Base-by-base conservation (phyloP, 305 asterid genomes). In the Euphrasia arctica region DNA sequence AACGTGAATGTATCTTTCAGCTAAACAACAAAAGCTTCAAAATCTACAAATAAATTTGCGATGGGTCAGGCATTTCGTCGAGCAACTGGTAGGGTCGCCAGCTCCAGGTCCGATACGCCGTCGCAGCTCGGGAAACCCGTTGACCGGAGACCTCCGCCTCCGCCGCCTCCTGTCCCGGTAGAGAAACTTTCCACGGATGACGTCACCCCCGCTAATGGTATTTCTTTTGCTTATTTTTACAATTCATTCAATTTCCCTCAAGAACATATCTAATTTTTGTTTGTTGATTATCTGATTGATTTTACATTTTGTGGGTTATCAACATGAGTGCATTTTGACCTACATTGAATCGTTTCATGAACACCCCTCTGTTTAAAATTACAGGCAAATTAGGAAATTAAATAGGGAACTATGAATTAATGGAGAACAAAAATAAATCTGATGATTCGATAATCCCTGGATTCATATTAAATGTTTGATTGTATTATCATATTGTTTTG, bases 31-130 rank as follows among this genome's bases (percentile, higher is more conserved):
- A 12, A 29, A 52, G 50, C 76, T 55, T 25, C 50, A 25, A 52
- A 48, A 57, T 36, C 39, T 15, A 52, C 18, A 52, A 15, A 4
- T 6, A 54, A 9, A 69, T 52, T 66, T 54, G 39, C 64, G 63
- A 89, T 89, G 96, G 96, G 95, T 65, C 96, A 91, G 90, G 90
- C 96, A 80, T 82, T 91, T 77, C 94, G 95, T 77, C 92, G 96
- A 82, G 96, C 95, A 74, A 52, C 85, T 70, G 95, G 96, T 5
- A 83, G 89, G 82, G 77, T 79, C 61, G 81, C 80, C 50, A 73
- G 80, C 77, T 77, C 89, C 11, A 69, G 50, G 54, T 77, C 73
- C 9, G 90, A 74, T 48, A 64, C 79, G 58, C 32, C 83, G 59
- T 74, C 93, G 25, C 83, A 74, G 70, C 79, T 74, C 54, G 78